Evolutionary conservation across 306 rosid species (phyloP), one percentile per base, ranked within the genome.

Genomic region (Trifolium fragiferum): DNA sequence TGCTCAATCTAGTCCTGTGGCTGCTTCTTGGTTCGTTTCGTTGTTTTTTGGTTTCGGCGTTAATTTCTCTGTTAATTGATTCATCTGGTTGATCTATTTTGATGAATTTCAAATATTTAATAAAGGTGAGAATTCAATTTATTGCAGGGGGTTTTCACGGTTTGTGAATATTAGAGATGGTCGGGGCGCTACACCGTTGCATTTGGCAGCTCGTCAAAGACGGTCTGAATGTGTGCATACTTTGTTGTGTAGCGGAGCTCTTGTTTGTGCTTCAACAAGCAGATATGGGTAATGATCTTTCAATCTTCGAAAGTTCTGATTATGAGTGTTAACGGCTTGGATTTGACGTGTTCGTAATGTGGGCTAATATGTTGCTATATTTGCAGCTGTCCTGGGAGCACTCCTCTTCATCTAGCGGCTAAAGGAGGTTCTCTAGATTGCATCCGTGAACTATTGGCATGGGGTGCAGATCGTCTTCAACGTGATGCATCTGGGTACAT

Each of bases 401-500:
- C 99, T 69, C 90, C 99, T 35, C 98, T 95, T 71, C 99, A 95
- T 87, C 82, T 95, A 68, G 99, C 99, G 10, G 99, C 98, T 50
- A 89, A 93, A 84, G 99, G 97, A 21, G 98, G 99, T 19, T 92
- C 96, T 76, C 66, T 90, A 51, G 97, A 95, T 81, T 95, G 99
- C 81, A 85, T 95, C 66, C 84, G 99, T 0, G 92, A 84, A 75
- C 55, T 95, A 33, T 80, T 95, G 73, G 99, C 98, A 5, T 95
- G 99, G 99, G 99, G 99, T 41, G 99, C 96, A 2, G 99, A 92
- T 85, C 98, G 99, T 37, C 76, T 86, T 76, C 98, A 95, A 60
- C 84, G 97, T 65, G 99, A 95, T 90, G 84, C 90, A 25, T 82
- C 97, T 0, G 99, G 99, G 99, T 95, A 94, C 76, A 16, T 16